These are phyloP conservation scores for Botrytis tulipae DNA, from an alignment of 2,329 filamentous ascomycete species.

Conservation along the genomic window DNA sequence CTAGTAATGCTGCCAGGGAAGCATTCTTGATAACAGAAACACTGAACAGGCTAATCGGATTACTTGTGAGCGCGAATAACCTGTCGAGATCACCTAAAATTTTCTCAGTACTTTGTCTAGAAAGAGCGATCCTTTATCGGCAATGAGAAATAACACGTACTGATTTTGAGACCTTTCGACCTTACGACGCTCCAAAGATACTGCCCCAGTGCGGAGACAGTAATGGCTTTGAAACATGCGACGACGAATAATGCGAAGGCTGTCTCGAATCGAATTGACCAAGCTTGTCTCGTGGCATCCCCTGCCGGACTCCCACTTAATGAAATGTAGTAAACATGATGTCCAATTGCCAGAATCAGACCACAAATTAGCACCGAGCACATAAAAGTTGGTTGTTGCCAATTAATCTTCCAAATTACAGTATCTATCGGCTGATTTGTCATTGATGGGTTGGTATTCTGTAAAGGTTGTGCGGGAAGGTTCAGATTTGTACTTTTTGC, in stretches of 20 bases:
- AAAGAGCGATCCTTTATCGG: background rate
- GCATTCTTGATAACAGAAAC: constrained; percentile 4
- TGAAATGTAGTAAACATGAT: constrained; percentile 26
- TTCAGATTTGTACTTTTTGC: background rate
- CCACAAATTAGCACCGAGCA: background rate
- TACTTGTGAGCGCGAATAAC: constrained; percentile 24
- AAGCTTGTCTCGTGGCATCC: constrained; percentile 20
- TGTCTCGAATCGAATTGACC: constrained; percentile 25
- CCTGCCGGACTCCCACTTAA: constrained; percentile 21
- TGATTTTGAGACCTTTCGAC: constrained; percentile 18
- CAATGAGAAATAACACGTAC: background rate
- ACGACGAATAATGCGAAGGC: constrained; percentile 24
- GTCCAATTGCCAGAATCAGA: background rate
- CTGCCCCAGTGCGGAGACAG: constrained; percentile 22
- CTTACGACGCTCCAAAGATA: constrained; percentile 27
- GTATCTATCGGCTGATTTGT: background rate
- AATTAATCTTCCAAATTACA: background rate
- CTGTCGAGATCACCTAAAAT: constrained; percentile 24
- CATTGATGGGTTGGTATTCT: background rate
- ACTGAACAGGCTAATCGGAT: constrained; percentile 22
- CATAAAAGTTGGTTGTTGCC: background rate
- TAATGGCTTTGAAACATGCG: constrained; percentile 22
- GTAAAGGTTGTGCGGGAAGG: background rate
- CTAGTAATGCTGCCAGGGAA: background rate
- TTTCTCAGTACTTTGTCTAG: background rate